phyloP scores from a whole-genome alignment of 1,139 yeast species.

The Saccharomyces hybrid region DNA sequence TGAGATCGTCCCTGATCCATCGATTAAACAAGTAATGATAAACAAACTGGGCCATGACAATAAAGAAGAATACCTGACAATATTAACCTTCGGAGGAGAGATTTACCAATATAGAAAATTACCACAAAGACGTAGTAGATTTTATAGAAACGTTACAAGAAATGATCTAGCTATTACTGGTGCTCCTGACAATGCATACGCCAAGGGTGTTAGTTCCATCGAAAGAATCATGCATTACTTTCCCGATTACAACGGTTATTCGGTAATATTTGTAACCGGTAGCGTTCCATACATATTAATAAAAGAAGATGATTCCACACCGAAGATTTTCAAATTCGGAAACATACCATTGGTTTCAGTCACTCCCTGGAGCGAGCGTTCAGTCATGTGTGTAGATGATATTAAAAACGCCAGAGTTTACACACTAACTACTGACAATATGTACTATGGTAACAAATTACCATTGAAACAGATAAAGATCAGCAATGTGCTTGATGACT shows the following conservation, averaged over 20 bases:
- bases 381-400: conserved; percentile 63
- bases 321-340: conserved; percentile 63
- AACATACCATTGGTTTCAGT: conserved; percentile 58
- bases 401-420: conserved; percentile 66
- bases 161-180: conserved; percentile 51
- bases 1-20: conserved; percentile 62
- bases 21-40: conserved; percentile 62
- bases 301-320: conserved; percentile 56
- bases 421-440: conserved; percentile 33
- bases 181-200: conserved; percentile 70
- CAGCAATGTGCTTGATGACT: conserved; percentile 35
- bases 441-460: conserved; percentile 55
- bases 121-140: conserved; percentile 39
- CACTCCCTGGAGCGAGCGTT: conserved; percentile 29
- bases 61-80: conserved; percentile 49
- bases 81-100: conserved; percentile 77
- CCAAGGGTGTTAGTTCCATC: conserved; percentile 53
- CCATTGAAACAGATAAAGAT: conserved; percentile 47
- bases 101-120: conserved; percentile 57
- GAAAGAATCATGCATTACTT: conserved; percentile 63
- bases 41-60: conserved; percentile 55
- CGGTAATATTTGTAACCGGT: conserved; percentile 69
- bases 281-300: conserved; percentile 61
- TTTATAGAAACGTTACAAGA: conserved; percentile 41
- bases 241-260: conserved; percentile 49